Evolutionary conservation across 495 filamentous ascomycete genomes (phyloP).

Genomic region (Hyaloscypha finlandica): DNA sequence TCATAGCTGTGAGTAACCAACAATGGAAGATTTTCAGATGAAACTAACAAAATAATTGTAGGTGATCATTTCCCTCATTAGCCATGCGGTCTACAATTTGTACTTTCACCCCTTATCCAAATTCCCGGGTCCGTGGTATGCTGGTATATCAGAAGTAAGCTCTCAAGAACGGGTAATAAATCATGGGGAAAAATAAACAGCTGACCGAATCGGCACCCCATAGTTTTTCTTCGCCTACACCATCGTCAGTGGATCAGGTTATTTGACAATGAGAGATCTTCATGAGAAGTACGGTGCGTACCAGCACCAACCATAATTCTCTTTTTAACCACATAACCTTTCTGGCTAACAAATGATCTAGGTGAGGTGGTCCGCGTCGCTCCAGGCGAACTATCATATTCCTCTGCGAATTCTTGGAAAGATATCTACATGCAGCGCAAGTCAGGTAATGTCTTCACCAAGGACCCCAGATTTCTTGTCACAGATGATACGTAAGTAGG

Average conservation of each 20-base stretch:
- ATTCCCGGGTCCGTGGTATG: background rate
- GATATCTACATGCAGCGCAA: conserved; percentile 11
- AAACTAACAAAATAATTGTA: no score
- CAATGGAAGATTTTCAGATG: no score
- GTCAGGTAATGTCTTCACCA: background rate
- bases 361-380: background rate
- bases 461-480: background rate
- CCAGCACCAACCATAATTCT: no score
- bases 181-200: no score
- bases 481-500: background rate
- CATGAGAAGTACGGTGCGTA: conserved; percentile 56
- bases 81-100: background rate
- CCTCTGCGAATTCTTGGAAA: conserved; percentile 2
- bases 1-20: no score
- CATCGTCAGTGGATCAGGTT: background rate
- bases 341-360: no score
- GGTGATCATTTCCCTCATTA: no score
- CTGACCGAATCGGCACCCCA: no score
- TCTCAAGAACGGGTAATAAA: no score
- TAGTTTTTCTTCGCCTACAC: conserved; percentile 10
- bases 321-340: no score
- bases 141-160: background rate
- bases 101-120: background rate
- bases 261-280: conserved; percentile 25
- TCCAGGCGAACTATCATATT: conserved; percentile 1